phyloP scores from a whole-genome alignment of 192 early-diverging fungal species.

The Podila horticola region DNA sequence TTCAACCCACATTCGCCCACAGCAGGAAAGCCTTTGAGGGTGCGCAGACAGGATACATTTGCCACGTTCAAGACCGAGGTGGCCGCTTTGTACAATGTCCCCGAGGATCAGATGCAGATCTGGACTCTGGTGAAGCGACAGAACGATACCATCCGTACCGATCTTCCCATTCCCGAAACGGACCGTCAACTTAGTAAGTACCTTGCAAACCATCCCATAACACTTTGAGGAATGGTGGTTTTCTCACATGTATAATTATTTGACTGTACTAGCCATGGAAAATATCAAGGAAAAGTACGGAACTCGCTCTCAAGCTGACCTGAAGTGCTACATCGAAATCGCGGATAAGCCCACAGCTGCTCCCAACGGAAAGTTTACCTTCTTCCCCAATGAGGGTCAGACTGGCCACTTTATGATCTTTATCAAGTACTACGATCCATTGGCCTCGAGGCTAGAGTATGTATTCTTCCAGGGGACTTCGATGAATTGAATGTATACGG shows the following conservation, averaged over 20 bases:
- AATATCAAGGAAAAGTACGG: conserved; percentile 45
- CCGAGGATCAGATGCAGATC: conserved; percentile 70
- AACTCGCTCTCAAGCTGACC: conserved; percentile 34
- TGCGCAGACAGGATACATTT: conserved; percentile 68
- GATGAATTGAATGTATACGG: neutral
- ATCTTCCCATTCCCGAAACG: conserved; percentile 67
- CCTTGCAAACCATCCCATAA: neutral
- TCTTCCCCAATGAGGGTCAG: conserved; percentile 18
- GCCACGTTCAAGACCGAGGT: conserved; percentile 63
- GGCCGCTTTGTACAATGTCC: conserved; percentile 53
- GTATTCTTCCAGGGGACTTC: neutral
- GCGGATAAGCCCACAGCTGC: conserved; percentile 29
- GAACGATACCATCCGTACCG: conserved; percentile 92
- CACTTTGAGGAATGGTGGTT: neutral
- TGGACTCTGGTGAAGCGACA: conserved; percentile 93
- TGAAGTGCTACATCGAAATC: conserved; percentile 54
- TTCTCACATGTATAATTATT: neutral
- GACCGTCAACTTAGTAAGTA: conserved; percentile 58
- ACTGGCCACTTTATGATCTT: conserved; percentile 72
- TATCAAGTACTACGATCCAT: conserved; percentile 86
- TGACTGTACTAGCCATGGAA: conserved; percentile 47
- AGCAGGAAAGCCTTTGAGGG: conserved; percentile 48
- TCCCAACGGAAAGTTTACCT: conserved; percentile 20
- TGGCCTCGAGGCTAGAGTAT: conserved; percentile 67
- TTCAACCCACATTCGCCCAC: conserved; percentile 70